Evolutionary conservation across 352 stramenopile species (phyloP), one percentile per base, ranked within the genome.

Genomic region (Globisporangium solare): DNA sequence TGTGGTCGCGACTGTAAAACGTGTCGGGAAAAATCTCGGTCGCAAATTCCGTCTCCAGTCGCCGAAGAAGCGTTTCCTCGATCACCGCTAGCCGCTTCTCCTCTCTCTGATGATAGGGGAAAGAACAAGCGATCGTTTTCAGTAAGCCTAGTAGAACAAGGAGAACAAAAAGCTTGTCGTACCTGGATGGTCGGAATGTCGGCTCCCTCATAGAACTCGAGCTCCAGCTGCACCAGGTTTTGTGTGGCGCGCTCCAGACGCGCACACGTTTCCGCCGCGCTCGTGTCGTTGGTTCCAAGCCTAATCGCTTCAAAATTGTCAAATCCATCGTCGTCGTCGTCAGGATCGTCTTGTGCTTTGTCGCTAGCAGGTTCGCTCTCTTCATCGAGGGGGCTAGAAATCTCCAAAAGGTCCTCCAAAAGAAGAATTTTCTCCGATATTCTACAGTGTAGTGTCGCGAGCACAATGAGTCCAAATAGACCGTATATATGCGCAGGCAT

Each of bases 21-120:
- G 83, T 92, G 57, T 95, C 86, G 0, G 86, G 86, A 14, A 93
- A 86, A 37, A 95, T 88, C 56, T 95, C 83, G 11, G 86, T 92
- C 31, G 82, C 74, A 40, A 95, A 86, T 56, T 95, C 86, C 1
- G 86, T 90, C 65, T 95, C 83, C 6, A 93, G 66, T n/a, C 79
- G 74, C 20, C 70, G 69, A 22, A 90, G 52, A 31, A 93, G 62
- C 31, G 77, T 83, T 58, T 91, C 79, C 72, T 93, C 83, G 51
- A 90, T 77, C 18, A 70, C 64, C 0, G 70, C 69, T 15, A 92
- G 65, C 4, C 80, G 78, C 49, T 89, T 92, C 32, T 92, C 80
- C 51, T 88, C 76, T 49, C 70, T 66, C 80, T 88, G 54, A 7
- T 6, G 7, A 35, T 7, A 1, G 39, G 51, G 6, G 12, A 48